Evolutionary conservation across 495 filamentous ascomycete species (phyloP), one percentile per base, ranked within the genome.

Genomic region (Cryomyces minteri): DNA sequence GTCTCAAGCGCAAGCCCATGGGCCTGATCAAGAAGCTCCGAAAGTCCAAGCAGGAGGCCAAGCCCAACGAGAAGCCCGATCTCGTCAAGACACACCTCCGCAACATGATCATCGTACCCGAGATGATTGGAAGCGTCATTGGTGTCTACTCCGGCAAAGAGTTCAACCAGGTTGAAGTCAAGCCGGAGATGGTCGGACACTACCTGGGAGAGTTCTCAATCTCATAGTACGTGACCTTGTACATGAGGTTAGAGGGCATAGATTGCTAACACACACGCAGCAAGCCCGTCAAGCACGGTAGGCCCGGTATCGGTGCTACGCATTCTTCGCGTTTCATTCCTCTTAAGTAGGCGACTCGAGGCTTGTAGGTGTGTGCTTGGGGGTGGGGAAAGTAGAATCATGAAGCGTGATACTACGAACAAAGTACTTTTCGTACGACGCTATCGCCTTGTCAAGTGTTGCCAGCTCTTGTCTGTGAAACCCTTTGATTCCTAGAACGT

Each of bases 251-350:
- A 39, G 34, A 40, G 29, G 14, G 25, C 34, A 14, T 38, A 32
- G 30, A 44, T 58, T 34, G 56, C 62, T 68, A 67, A 67, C 50
- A 56, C 43, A 48, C 50, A 48, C 48, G 62, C 60, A 94, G 87
- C 81, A 92, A 90, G 72, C 90, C 90, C 56, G 90, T 98, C 75
- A 98, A 96, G 84, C 90, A 98, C 80, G 90, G 90, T 78, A 73
- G 90, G 70, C 90, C 90, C 60, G 90, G 90, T 94, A 98, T 98
- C 69, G 90, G 90, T 88, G 90, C 90, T 59, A 98, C 90, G 54
- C 90, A 98, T 80, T 95, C 88, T 76, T 96, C 92, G 67, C 84
- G 90, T 77, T 96, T 96, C 77, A 96, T 96, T 77, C 88, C 88
- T 68, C 79, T 96, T 62, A 96, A 94, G 77, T 94, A 94, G 79